Conservation (phyloP, 331 rosid species). For the Malus hybrid region DNA sequence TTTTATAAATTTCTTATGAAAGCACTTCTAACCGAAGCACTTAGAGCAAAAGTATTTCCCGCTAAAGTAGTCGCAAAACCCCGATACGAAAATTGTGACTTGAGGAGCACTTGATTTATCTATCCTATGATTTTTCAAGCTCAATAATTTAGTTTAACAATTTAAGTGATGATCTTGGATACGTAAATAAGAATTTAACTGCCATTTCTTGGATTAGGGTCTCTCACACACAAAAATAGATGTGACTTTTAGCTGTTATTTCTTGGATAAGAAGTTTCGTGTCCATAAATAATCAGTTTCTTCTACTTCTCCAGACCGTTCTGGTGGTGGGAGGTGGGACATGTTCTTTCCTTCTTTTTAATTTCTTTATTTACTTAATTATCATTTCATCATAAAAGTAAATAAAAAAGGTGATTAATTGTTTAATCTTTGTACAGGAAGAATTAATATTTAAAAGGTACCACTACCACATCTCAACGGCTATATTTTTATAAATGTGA, state of each 20-base stretch:
- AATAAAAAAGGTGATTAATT: neutral
- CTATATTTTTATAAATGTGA: constrained; percentile 34
- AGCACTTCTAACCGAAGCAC: no score
- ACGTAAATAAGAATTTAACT: neutral
- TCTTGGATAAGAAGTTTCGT: neutral
- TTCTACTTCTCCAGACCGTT: neutral
- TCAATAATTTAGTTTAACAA: no score
- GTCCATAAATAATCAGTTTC: neutral
- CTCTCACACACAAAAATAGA: neutral
- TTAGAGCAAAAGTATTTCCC: no score
- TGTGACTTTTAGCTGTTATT: no score
- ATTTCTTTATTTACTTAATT: no score
- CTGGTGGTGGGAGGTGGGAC: neutral
- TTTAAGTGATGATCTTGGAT: no score
- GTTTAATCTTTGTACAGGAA: constrained; percentile 13
- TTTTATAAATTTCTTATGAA: no score
- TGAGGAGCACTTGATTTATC: no score
- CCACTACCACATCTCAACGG: constrained; percentile 34
- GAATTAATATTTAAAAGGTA: constrained; percentile 6
- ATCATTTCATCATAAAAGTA: neutral
- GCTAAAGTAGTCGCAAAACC: no score
- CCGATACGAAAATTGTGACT: no score
- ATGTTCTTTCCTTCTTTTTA: neutral
- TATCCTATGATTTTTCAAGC: no score
- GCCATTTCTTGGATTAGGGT: neutral